A percentile compares a stretch with the other conserved stretches of the same genome.
Evolutionary conservation across 2,329 filamentous ascomycete species (phyloP).

Genomic region (Colletotrichum echinochloae): DNA sequence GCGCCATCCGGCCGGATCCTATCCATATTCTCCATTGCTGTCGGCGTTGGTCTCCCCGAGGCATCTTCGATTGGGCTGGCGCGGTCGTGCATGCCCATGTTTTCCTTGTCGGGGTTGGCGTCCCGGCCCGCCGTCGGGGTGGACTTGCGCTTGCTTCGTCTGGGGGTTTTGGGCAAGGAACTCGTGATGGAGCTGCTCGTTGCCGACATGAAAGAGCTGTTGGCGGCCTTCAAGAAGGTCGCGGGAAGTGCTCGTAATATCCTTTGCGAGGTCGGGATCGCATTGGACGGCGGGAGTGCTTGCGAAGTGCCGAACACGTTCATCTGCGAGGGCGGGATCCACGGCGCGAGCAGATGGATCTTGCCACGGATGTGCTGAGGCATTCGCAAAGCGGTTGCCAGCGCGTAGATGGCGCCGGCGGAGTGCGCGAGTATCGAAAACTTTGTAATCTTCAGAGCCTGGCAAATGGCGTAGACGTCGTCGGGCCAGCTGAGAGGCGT

Average conservation of each 20-base stretch:
- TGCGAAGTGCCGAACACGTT: slow-evolving; percentile 80
- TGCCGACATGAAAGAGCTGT: slow-evolving; percentile 93
- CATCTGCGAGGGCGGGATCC: slow-evolving; percentile 97
- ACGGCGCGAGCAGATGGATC: slow-evolving; percentile 93
- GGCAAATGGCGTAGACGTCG: slow-evolving; percentile 94
- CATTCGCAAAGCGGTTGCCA: slow-evolving; percentile 94
- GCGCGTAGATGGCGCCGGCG: slow-evolving; percentile 95
- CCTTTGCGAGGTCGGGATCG: slow-evolving; percentile 90
- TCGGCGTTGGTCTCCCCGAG: slow-evolving; percentile 42
- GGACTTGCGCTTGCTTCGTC: slow-evolving; percentile 70
- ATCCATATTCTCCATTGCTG: slow-evolving; percentile 63
- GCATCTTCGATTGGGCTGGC: slow-evolving; percentile 42
- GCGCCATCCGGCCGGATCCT: slow-evolving; percentile 52
- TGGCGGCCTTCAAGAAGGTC: slow-evolving; percentile 91
- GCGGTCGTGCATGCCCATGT: slow-evolving; percentile 49
- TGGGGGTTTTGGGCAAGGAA: slow-evolving; percentile 75
- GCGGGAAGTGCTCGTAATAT: slow-evolving; percentile 91
- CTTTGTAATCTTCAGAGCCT: slow-evolving; percentile 90
- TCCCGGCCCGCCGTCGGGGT: slow-evolving; percentile 55
- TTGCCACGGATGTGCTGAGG: slow-evolving; percentile 94
- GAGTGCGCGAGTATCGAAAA: slow-evolving; percentile 98
- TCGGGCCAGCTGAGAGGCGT: slow-evolving; percentile 91
- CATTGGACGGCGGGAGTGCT: slow-evolving; percentile 81
- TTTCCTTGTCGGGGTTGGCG: slow-evolving; percentile 63
- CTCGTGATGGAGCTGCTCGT: slow-evolving; percentile 88